Base-by-base conservation (phyloP, 2,329 filamentous ascomycete species). In the Apiospora pterosperma region DNA sequence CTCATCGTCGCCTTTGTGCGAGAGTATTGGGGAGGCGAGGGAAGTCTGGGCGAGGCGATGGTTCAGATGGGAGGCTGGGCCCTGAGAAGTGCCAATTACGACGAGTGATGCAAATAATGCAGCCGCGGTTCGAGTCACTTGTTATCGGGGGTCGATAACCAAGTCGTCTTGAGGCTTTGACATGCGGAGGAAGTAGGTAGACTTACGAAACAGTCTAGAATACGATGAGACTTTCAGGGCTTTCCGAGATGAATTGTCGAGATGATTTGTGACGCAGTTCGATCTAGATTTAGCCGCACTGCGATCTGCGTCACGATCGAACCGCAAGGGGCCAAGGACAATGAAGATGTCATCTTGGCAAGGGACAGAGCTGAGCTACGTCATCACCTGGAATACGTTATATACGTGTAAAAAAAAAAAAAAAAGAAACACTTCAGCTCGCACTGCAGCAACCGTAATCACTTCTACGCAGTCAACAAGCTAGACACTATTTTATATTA, bases 41-140 rank as follows among this genome's bases (percentile, higher is more conserved):
- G 62, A 1, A 38, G 66, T 10, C 36, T 76, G 8, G 66, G 74
- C 14, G 66, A 69, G 3, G 48, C 63, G 0, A 39, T 71, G 31
- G 55, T 66, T 12, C 69, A 71, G 52, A 2, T 67, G 4, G 70
- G 74, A 1, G 67, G 67, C 1, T 76, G 70, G 66, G 74, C 76
- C 0, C 61, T 62, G 21, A 67, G 76, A 19, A 75, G 77, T 58
- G 66, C 76, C 23, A 74, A 77, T 10, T 79, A 74, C 36, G 76
- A 78, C 34, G 63, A 39, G 23, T 31, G 25, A 16, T 63, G n/a
- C n/a, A n/a, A n/a, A n/a, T n/a, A n/a, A 34, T n/a, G 48, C 28
- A 55, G 48, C 48, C 48, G 34, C 28, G 12, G 16, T 34, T n/a
- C 19, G 48, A n/a, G 12, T 25, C 48, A 21, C 48, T n/a, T n/a